Conservation (phyloP, 768 basidiomycete genomes). For the Leccinum subtestaceum region DNA sequence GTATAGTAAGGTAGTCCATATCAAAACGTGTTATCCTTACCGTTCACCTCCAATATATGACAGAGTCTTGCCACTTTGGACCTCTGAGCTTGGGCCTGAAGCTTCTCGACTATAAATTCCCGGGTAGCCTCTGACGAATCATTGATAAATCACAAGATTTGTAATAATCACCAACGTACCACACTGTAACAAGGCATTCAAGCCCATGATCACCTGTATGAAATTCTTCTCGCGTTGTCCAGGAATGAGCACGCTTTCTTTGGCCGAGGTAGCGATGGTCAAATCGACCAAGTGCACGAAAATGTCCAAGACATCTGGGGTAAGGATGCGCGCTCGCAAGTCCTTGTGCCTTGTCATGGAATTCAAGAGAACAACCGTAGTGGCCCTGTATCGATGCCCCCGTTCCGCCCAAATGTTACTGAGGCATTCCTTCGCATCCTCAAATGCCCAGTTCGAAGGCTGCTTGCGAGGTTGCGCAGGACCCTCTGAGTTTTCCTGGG, state of each 20-base stretch:
- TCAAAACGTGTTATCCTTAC: constrained; percentile 4
- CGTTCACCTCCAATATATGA: constrained; percentile 8
- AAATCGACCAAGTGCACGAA: constrained; percentile 14
- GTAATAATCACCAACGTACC: no score
- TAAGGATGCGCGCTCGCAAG: constrained; percentile 2
- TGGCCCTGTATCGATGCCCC: constrained; percentile 15
- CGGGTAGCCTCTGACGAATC: no score
- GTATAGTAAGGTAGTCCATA: not conserved
- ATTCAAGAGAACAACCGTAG: constrained; percentile 22
- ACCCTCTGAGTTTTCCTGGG: no score
- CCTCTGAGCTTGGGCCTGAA: no score
- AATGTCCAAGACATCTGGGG: not conserved
- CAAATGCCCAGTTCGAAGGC: no score
- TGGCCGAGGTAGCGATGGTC: constrained; percentile 1
- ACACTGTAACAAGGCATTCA: no score
- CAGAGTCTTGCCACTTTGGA: no score
- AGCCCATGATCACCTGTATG: not conserved
- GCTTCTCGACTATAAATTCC: no score
- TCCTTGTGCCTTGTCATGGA: constrained; percentile 17
- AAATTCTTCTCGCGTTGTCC: constrained; percentile 1
- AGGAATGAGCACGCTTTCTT: no score
- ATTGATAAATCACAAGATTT: no score
- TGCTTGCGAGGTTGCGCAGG: no score
- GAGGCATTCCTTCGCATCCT: constrained; percentile 12
- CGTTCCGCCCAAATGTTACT: constrained; percentile 5